Evolutionary conservation across 345 rosid genomes (phyloP), one percentile per base, ranked within the genome.

Genomic region (Zanthoxylum bungeanum): DNA sequence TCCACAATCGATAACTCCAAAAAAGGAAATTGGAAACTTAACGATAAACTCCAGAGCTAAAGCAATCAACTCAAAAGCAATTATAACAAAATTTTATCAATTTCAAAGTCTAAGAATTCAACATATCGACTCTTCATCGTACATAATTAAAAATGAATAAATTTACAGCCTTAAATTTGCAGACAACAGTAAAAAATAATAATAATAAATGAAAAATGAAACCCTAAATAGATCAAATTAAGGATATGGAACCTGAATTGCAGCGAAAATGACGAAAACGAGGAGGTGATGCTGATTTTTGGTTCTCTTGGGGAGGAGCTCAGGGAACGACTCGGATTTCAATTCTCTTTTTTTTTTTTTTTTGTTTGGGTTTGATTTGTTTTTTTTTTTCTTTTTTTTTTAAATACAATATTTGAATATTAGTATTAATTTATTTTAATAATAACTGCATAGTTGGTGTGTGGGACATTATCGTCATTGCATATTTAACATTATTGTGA

Each of bases 381-480:
- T 17, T 19, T 60, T n/a, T 9, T 60, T 39, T 60, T 39, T 62
- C 11, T 22, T 11, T 14, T 8, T 25, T 27, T 2, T 24, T 4
- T 25, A 9, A n/a, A n/a, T n/a, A n/a, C n/a, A n/a, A n/a, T n/a
- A n/a, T n/a, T n/a, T 3, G 47, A 47, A 30, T 49, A 66, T 66
- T 50, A 9, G 24, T 61, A 34, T 0, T n/a, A n/a, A 2, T 34
- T 24, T 36, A 55, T 56, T 25, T 33, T 46, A 37, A 56, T 9
- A 27, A 0, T 31, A 31, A 9, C 34, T 22, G 60, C 72, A 9
- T 9, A 7, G 56, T 52, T 61, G 57, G 47, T 44, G 51, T 8
- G 0, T 1, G 60, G 74, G 78, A 47, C 74, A 63, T 62, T 69
- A 52, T 63, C 60, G 73, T 75, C 68, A 69, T 75, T 68, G 19